Conservation (phyloP, 371 early-diverging fungal species). For the Rhizopus sp. region DNA sequence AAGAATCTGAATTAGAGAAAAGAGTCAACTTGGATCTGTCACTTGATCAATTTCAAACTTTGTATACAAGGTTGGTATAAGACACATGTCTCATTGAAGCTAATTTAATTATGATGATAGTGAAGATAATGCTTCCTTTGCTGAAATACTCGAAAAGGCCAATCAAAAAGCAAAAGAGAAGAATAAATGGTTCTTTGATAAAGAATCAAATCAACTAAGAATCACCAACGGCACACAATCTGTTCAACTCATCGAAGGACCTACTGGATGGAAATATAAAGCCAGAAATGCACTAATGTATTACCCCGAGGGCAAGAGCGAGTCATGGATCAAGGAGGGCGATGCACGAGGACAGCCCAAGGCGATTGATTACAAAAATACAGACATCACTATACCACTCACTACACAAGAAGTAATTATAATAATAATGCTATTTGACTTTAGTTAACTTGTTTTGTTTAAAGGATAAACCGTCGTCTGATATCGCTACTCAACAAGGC, state of each 20-base stretch:
- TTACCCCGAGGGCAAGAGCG: conserved; percentile 51
- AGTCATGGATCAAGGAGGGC: conserved; percentile 37
- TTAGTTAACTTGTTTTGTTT: neutral
- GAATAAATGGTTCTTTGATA: conserved; percentile 73
- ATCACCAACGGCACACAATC: conserved; percentile 17
- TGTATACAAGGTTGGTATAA: conserved; percentile 63
- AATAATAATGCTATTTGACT: neutral
- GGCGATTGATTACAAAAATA: conserved; percentile 56
- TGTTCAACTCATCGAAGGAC: conserved; percentile 26
- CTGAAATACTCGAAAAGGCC: conserved; percentile 62
- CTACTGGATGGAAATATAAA: conserved; percentile 61
- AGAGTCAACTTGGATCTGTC: conserved; percentile 45
- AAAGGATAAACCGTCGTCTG: conserved; percentile 9
- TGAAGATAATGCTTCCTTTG: conserved; percentile 87
- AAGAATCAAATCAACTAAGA: conserved; percentile 49
- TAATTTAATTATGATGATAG: conserved; percentile 21
- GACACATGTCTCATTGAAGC: neutral
- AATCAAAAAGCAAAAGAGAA: conserved; percentile 61
- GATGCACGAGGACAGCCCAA: conserved; percentile 52
- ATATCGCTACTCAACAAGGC: conserved; percentile 30
- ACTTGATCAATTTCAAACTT: conserved; percentile 71
- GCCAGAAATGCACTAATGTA: conserved; percentile 71
- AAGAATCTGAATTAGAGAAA: conserved; percentile 31
- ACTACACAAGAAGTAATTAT: neutral
- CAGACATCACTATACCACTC: conserved; percentile 38